Conservation (phyloP, 306 rosid genomes). For the Corylus heterophylla region DNA sequence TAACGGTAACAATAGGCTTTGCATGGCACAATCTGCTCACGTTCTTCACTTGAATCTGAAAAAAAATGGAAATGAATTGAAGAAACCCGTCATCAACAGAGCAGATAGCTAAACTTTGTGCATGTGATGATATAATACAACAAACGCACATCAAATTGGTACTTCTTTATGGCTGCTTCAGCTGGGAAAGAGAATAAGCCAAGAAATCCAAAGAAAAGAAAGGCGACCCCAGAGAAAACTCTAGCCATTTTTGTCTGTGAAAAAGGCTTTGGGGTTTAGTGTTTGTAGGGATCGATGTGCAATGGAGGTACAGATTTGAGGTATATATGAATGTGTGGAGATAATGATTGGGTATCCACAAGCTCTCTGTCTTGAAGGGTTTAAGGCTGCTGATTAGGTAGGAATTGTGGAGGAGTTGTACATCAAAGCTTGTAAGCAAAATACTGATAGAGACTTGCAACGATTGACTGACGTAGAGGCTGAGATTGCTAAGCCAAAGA, state of each 20-base stretch:
- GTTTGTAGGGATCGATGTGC: slow-evolving; percentile 24
- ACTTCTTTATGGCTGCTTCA: slow-evolving; percentile 72
- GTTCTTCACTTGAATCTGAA: slow-evolving; percentile 75
- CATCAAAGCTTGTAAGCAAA: slow-evolving; percentile 68
- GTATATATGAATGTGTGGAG: slow-evolving; percentile 35
- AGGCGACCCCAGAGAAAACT: slow-evolving; percentile 17
- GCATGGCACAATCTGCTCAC: slow-evolving; percentile 86
- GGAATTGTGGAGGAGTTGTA: slow-evolving; percentile 32
- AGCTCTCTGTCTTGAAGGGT: too few relatives aligned
- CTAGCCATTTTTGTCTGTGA: slow-evolving; percentile 37
- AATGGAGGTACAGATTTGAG: slow-evolving; percentile 14
- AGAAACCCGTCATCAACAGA: slow-evolving; percentile 4
- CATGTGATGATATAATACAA: slow-evolving; percentile 4
- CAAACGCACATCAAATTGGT: slow-evolving; percentile 78
- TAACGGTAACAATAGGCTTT: slow-evolving; percentile 79
- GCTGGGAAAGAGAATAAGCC: slow-evolving; percentile 51
- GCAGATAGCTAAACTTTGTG: not conserved
- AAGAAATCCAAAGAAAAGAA: slow-evolving; percentile 40
- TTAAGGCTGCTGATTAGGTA: slow-evolving; percentile 34
- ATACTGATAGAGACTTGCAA: slow-evolving; percentile 56
- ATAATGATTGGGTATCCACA: slow-evolving; percentile 17
- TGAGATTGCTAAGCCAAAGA: slow-evolving; percentile 50
- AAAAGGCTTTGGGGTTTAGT: slow-evolving; percentile 19
- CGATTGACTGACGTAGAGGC: slow-evolving; percentile 66
- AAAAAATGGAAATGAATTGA: not conserved